Evolutionary conservation across 2,329 filamentous ascomycete genomes (phyloP).

Genomic region (Alternaria sp.): DNA sequence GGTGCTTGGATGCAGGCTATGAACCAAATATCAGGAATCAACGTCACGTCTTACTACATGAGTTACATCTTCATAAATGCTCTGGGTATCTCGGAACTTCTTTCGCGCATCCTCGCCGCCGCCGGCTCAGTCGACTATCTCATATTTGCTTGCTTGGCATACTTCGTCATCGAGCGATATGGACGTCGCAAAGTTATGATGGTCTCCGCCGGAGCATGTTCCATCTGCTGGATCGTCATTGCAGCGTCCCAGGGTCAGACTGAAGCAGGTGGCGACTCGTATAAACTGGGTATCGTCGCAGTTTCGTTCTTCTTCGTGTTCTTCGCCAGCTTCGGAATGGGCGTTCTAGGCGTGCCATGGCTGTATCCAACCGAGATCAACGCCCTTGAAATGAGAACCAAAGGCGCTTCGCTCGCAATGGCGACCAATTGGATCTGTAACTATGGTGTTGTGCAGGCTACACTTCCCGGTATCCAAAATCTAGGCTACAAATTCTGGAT

Average conservation of each 20-base stretch:
- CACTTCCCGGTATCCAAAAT: conserved; percentile 49
- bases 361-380: conserved; percentile 48
- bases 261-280: conserved; percentile 53
- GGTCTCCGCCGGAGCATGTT: conserved; percentile 57
- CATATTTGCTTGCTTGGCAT: conserved; percentile 54
- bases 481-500: conserved; percentile 64
- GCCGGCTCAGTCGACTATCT: conserved; percentile 59
- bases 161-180: conserved; percentile 59
- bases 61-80: conserved; percentile 54
- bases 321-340: conserved; percentile 48
- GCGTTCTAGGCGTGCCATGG: conserved; percentile 47
- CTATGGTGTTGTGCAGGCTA: conserved; percentile 45
- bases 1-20: conserved; percentile 58
- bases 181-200: conserved; percentile 61
- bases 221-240: conserved; percentile 60
- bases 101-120: conserved; percentile 50
- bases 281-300: conserved; percentile 58
- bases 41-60: conserved; percentile 53
- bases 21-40: conserved; percentile 53
- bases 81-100: conserved; percentile 46
- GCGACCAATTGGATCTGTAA: conserved; percentile 47
- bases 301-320: conserved; percentile 55
- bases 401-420: conserved; percentile 47
- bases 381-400: conserved; percentile 47
- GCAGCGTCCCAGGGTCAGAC: conserved; percentile 54